Evolutionary conservation across 495 filamentous ascomycete species (phyloP).

Genomic region (Penicillium waksmanii): DNA sequence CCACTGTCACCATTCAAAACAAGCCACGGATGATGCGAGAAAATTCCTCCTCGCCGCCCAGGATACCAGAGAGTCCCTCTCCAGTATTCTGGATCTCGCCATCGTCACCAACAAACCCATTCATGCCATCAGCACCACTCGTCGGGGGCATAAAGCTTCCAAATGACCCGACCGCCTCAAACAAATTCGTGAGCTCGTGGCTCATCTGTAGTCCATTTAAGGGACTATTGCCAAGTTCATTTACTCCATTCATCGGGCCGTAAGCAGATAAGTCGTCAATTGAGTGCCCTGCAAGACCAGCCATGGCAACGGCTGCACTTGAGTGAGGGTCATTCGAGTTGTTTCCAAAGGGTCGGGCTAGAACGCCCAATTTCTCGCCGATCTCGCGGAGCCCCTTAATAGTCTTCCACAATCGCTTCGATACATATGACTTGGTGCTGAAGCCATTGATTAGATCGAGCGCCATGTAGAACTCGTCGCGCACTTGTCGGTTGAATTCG

Average conservation of each 20-base stretch:
- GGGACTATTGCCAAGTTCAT: slow-evolving; percentile 61
- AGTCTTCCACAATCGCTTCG: slow-evolving; percentile 80
- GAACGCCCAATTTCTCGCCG: slow-evolving; percentile 77
- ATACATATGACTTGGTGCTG: slow-evolving; percentile 76
- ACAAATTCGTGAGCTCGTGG: slow-evolving; percentile 66
- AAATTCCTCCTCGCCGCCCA: slow-evolving; percentile 67
- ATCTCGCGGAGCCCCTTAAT: slow-evolving; percentile 79
- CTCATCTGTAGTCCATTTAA: slow-evolving; percentile 66
- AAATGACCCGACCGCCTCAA: slow-evolving; percentile 69
- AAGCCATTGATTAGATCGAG: slow-evolving; percentile 81
- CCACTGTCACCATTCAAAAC: slow-evolving; percentile 48
- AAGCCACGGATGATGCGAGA: slow-evolving; percentile 64
- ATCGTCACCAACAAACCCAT: slow-evolving; percentile 46
- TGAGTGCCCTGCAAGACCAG: slow-evolving; percentile 70
- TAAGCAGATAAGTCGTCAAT: slow-evolving; percentile 63
- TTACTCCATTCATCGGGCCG: slow-evolving; percentile 45
- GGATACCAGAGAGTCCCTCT: slow-evolving; percentile 51
- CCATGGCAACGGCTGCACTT: slow-evolving; percentile 72
- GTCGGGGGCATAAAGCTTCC: slow-evolving; percentile 46
- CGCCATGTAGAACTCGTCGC: slow-evolving; percentile 87
- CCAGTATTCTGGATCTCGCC: slow-evolving; percentile 51
- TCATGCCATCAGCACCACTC: slow-evolving; percentile 42
- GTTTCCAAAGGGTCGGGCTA: slow-evolving; percentile 45
- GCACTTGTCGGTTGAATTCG: slow-evolving; percentile 71
- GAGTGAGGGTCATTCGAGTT: slow-evolving; percentile 61